Evolutionary conservation across 176 grass and related monocot genomes (phyloP).

Genomic region (Otatea glauca): DNA sequence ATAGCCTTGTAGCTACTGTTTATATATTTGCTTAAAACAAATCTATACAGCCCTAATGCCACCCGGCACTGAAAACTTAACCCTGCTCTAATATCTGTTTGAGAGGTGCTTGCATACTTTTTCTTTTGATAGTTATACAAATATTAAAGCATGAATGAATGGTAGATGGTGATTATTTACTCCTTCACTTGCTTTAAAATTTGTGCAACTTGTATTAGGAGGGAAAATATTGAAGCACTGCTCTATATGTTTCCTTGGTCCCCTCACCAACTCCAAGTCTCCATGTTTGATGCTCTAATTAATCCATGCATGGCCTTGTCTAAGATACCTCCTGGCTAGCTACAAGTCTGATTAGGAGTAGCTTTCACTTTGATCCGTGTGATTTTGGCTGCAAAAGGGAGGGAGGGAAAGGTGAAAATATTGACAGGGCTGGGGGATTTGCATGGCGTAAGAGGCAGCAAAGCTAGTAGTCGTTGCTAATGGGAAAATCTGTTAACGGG

Average conservation of each 20-base stretch:
- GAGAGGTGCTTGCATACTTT: too few species aligned
- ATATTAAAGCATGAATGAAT: too few species aligned
- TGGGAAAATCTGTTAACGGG: conserved; percentile 36
- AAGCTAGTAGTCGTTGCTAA: conserved; percentile 45
- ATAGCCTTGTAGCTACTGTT: background rate
- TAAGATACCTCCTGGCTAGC: conserved; percentile 25
- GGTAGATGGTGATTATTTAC: too few species aligned
- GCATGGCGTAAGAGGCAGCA: conserved; percentile 48
- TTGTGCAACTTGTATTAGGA: too few species aligned
- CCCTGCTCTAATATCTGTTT: too few species aligned
- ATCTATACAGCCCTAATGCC: too few species aligned
- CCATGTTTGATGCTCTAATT: background rate
- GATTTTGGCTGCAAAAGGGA: conserved; percentile 22
- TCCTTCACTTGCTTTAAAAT: too few species aligned
- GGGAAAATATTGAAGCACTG: too few species aligned
- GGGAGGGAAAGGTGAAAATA: background rate
- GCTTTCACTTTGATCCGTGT: conserved; percentile 41
- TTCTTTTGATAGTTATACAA: too few species aligned
- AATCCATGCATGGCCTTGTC: conserved; percentile 36
- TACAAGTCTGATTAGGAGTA: conserved; percentile 3
- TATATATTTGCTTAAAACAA: background rate
- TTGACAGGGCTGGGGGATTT: conserved; percentile 13
- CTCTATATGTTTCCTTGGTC: background rate
- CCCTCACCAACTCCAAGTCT: background rate
- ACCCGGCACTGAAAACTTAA: too few species aligned